Conservation (phyloP, 2,329 filamentous ascomycete genomes). For the Trichoderma brevicompactum region DNA sequence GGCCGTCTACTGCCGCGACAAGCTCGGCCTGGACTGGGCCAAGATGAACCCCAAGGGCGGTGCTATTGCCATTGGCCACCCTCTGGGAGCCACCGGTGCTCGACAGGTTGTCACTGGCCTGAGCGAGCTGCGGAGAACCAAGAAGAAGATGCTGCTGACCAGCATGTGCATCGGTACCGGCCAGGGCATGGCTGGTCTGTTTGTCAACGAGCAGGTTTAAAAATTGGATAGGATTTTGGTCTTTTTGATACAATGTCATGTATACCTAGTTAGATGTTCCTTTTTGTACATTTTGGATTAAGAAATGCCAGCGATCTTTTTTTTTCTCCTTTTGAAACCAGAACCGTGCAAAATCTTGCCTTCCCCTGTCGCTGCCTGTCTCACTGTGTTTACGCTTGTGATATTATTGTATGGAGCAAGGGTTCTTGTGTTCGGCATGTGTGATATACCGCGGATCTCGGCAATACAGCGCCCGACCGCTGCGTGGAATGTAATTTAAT, state of each 20-base stretch:
- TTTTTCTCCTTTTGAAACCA: background rate
- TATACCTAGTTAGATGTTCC: conserved; percentile 10
- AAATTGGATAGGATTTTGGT: background rate
- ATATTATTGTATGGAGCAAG: too few species aligned
- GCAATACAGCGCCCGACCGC: background rate
- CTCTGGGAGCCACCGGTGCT: conserved; percentile 76
- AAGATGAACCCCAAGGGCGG: conserved; percentile 85
- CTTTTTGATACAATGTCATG: background rate
- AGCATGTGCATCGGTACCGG: conserved; percentile 84
- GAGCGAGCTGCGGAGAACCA: conserved; percentile 79
- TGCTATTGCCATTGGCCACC: conserved; percentile 82
- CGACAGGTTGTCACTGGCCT: conserved; percentile 88
- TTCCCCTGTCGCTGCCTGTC: too few species aligned
- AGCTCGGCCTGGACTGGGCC: conserved; percentile 68
- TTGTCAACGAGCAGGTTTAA: conserved; percentile 43
- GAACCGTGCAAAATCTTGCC: too few species aligned
- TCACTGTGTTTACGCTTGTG: too few species aligned
- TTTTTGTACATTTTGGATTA: conserved; percentile 3
- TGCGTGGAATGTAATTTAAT: background rate
- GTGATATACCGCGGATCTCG: conserved; percentile 8
- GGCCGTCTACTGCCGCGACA: conserved; percentile 89
- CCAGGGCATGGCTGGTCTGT: conserved; percentile 70
- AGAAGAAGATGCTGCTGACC: conserved; percentile 89
- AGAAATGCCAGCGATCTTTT: conserved; percentile 20
- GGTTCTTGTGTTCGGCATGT: background rate